phyloP scores from a whole-genome alignment of 2,329 filamentous ascomycete genomes.

The Xylaria arbuscula region DNA sequence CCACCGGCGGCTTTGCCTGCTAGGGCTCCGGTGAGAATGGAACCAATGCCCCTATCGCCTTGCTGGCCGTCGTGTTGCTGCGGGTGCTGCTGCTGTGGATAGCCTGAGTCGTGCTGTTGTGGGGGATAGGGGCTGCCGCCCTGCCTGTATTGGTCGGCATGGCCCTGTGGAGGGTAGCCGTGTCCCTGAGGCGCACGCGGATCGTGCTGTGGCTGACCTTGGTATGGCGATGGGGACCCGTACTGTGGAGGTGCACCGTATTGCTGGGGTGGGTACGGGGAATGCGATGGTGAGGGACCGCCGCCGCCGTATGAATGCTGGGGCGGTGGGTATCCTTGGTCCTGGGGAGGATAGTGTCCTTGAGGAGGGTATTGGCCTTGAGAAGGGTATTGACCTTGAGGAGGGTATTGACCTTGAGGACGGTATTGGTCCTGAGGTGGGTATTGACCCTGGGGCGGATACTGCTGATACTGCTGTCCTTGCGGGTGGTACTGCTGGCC shows the following conservation, averaged over 20 bases:
- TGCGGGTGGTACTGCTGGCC: constrained; percentile 38
- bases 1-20: constrained; percentile 38
- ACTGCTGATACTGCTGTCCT: constrained; percentile 38
- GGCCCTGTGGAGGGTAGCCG: constrained; percentile 34
- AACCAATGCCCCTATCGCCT: constrained; percentile 43
- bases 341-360: constrained; percentile 40
- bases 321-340: constrained; percentile 37
- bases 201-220: constrained; percentile 36
- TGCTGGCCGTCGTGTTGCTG: constrained; percentile 31
- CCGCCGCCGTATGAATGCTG: constrained; percentile 40
- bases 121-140: constrained; percentile 38
- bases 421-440: constrained; percentile 37
- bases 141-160: constrained; percentile 38
- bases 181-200: constrained; percentile 40
- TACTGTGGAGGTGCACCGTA: constrained; percentile 41
- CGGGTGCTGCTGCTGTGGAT: constrained; percentile 31
- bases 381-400: constrained; percentile 39
- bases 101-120: constrained; percentile 34
- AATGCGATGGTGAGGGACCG: constrained; percentile 38
- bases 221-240: constrained; percentile 31
- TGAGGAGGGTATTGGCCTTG: constrained; percentile 38
- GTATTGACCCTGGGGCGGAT: constrained; percentile 37
- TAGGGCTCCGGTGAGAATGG: constrained; percentile 40
- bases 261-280: constrained; percentile 39
- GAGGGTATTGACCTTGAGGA: constrained; percentile 42